Percentiles rank a stretch among this genome's conserved stretches.
Evolutionary conservation across 306 rosid genomes (phyloP).

Genomic region (Corylus avellana): DNA sequence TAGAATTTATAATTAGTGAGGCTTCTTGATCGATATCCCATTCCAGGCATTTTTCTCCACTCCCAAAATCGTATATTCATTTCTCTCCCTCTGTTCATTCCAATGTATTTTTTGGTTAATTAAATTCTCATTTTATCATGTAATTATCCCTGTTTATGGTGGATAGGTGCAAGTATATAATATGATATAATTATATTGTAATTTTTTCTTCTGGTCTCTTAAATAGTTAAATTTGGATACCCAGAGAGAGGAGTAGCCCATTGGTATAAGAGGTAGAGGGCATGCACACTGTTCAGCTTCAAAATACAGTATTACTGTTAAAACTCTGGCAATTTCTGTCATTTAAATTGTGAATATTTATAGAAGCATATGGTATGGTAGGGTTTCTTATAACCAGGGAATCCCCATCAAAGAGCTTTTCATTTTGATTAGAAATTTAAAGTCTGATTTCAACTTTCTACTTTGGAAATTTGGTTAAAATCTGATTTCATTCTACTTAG

Average conservation of each 20-base stretch:
- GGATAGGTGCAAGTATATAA: neutral
- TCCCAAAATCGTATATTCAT: slow-evolving; percentile 15
- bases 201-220: neutral
- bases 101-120: slow-evolving; percentile 22
- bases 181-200: neutral
- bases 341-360: neutral
- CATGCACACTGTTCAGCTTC: neutral
- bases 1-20: slow-evolving; percentile 25
- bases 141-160: slow-evolving; percentile 6
- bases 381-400: neutral
- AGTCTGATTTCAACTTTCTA: too few relatives aligned
- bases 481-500: too few relatives aligned
- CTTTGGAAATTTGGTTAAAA: too few relatives aligned
- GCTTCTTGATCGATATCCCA: neutral
- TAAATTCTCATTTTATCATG: slow-evolving; percentile 11
- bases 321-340: neutral
- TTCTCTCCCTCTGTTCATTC: neutral
- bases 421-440: too few relatives aligned
- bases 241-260: neutral
- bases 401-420: too few relatives aligned
- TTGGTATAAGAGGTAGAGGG: neutral
- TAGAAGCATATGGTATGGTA: neutral
- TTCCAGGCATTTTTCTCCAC: neutral
- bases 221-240: neutral
- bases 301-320: neutral